Conservation (phyloP, 2,329 filamentous ascomycete genomes). For the Fusarium sp. region DNA sequence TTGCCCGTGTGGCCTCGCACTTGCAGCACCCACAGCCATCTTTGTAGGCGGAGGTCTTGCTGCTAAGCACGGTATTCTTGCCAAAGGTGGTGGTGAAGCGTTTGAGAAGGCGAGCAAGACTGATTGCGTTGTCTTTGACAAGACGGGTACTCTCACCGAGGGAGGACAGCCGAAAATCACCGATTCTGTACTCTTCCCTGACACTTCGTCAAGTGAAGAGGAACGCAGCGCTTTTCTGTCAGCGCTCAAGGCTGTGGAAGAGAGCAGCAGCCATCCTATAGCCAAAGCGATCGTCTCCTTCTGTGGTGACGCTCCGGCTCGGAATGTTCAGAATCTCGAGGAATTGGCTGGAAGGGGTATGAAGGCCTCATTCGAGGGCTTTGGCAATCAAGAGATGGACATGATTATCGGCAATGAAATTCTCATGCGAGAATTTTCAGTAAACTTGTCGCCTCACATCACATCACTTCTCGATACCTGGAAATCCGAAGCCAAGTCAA, state of each 20-base stretch:
- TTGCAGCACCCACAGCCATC: constrained; percentile 86
- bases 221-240: constrained; percentile 54
- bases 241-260: constrained; percentile 69
- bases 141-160: constrained; percentile 84
- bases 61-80: constrained; percentile 81
- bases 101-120: constrained; percentile 85
- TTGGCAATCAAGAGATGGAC: constrained; percentile 47
- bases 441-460: constrained; percentile 50
- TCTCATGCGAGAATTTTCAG: constrained; percentile 65
- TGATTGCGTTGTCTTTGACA: constrained; percentile 86
- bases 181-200: constrained; percentile 56
- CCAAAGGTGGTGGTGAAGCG: constrained; percentile 84
- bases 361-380: constrained; percentile 56
- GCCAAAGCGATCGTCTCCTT: constrained; percentile 75
- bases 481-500: constrained; percentile 71
- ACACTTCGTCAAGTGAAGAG: constrained; percentile 32
- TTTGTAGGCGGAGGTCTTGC: constrained; percentile 85
- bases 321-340: constrained; percentile 58
- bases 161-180: constrained; percentile 77
- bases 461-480: constrained; percentile 58
- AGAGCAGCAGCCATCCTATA: constrained; percentile 78
- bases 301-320: constrained; percentile 56
- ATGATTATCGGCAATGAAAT: constrained; percentile 78
- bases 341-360: constrained; percentile 79
- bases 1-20: constrained; percentile 83